phyloP scores from a whole-genome alignment of 1,139 yeast genomes.

The Nakaseomyces glabratus region DNA sequence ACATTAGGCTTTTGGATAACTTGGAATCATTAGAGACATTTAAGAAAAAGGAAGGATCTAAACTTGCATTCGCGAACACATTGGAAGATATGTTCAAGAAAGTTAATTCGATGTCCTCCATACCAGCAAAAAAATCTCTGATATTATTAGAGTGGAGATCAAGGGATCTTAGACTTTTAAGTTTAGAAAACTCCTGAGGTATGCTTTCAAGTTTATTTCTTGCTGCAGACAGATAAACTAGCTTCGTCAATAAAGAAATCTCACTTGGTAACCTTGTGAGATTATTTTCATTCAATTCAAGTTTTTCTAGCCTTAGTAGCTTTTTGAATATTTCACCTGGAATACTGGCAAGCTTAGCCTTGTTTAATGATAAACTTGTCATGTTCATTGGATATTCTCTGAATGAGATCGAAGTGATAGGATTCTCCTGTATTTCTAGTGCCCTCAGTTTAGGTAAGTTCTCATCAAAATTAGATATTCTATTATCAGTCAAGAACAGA shows the following conservation, averaged over 20 bases:
- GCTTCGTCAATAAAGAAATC: conserved; percentile 48
- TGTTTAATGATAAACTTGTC: conserved; percentile 66
- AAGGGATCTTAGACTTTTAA: conserved; percentile 53
- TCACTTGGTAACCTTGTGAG: conserved; percentile 68
- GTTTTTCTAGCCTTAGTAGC: conserved; percentile 60
- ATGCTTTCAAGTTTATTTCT: conserved; percentile 66
- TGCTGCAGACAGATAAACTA: conserved; percentile 60
- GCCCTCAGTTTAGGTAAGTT: conserved; percentile 49
- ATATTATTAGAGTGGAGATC: conserved; percentile 85
- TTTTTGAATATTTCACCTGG: conserved; percentile 55
- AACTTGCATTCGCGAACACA: conserved; percentile 38
- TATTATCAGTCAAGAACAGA: conserved; percentile 67
- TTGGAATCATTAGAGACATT: conserved; percentile 27
- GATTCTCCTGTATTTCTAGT: conserved; percentile 58
- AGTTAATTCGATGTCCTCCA: conserved; percentile 57
- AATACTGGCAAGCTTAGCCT: conserved; percentile 71
- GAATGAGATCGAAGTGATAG: conserved; percentile 66
- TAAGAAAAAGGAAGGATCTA: conserved; percentile 22
- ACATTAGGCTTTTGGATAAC: conserved; percentile 45
- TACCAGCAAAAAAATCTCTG: conserved; percentile 55
- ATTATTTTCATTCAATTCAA: conserved; percentile 76
- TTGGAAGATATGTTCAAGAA: conserved; percentile 74
- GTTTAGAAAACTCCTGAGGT: conserved; percentile 59
- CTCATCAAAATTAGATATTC: conserved; percentile 62
- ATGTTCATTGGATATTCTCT: conserved; percentile 51